A percentile compares a stretch with the other conserved stretches of the same genome.
phyloP scores from a whole-genome alignment of 805 yeast genomes.

The Saccharomyces eubayanus region DNA sequence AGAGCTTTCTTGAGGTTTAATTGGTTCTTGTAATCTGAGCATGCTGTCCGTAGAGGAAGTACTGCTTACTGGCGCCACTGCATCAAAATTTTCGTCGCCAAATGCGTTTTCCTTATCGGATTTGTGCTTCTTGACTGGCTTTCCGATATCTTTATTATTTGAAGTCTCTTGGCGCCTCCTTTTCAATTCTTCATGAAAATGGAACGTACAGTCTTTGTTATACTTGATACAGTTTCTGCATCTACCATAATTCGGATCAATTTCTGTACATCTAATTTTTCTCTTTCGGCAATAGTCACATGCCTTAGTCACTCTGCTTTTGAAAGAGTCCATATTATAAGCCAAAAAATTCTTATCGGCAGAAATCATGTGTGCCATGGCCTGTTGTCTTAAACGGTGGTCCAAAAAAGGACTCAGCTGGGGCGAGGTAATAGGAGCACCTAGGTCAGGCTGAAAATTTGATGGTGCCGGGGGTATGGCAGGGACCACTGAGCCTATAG shows the following conservation, averaged over 20 bases:
- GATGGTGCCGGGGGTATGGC: not conserved
- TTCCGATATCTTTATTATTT: not conserved
- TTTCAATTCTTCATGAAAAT: conserved; percentile 13
- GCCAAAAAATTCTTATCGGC: not conserved
- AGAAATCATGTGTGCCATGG: not conserved
- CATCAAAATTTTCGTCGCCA: not conserved
- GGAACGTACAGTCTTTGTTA: conserved; percentile 14
- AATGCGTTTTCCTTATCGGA: not conserved
- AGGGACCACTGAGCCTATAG: not conserved
- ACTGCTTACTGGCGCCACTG: not conserved
- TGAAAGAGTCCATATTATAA: not conserved
- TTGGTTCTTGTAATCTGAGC: not conserved
- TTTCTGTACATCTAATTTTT: conserved; percentile 15
- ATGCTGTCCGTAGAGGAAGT: not conserved
- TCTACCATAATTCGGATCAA: conserved; percentile 8
- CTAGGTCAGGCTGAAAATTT: not conserved
- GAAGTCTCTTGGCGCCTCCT: not conserved
- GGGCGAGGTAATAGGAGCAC: not conserved
- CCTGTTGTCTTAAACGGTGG: not conserved
- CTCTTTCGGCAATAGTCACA: conserved; percentile 20
- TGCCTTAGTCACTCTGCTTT: conserved; percentile 14
- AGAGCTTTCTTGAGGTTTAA: not conserved
- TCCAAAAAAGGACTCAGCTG: not conserved
- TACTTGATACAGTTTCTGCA: conserved; percentile 16
- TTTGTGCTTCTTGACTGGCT: not conserved